phyloP scores from a whole-genome alignment of 2,329 filamentous ascomycete species.

The Xylariaceae sp. region DNA sequence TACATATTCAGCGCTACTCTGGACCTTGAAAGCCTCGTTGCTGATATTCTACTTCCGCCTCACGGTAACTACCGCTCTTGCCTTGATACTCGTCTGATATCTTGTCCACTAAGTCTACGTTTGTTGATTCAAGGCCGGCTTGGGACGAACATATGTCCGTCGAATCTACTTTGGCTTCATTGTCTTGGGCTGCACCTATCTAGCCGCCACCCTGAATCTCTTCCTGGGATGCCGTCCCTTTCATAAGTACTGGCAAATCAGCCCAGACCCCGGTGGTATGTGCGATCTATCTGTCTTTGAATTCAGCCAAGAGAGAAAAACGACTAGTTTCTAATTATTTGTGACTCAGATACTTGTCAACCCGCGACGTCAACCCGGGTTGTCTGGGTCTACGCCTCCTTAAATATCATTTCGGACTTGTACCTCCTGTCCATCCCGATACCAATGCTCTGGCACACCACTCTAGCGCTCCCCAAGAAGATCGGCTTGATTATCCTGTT shows the following conservation, averaged over 20 bases:
- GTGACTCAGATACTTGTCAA: conserved; percentile 38
- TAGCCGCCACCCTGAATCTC: conserved; percentile 42
- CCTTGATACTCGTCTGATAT: not conserved
- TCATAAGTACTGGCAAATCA: conserved; percentile 48
- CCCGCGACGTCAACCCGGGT: conserved; percentile 43
- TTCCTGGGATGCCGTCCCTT: conserved; percentile 45
- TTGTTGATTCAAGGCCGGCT: conserved; percentile 31
- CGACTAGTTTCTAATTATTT: not conserved
- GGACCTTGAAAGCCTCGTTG: conserved; percentile 49
- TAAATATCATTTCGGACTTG: conserved; percentile 52
- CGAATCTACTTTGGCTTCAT: conserved; percentile 43
- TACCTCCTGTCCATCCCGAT: conserved; percentile 55
- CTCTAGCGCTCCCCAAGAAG: conserved; percentile 34
- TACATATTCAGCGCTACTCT: conserved; percentile 46
- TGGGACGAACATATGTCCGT: conserved; percentile 36
- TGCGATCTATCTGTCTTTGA: conserved; percentile 12
- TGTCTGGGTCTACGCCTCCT: conserved; percentile 42
- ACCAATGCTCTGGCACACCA: conserved; percentile 43
- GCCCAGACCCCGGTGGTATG: conserved; percentile 47
- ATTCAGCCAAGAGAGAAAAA: not conserved
- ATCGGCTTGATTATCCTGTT: conserved; percentile 33
- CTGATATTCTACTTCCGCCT: conserved; percentile 49
- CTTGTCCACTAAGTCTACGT: not conserved
- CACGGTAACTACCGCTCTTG: conserved; percentile 29
- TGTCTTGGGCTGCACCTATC: conserved; percentile 40